A percentile compares a stretch with the other conserved stretches of the same genome.
These are phyloP conservation scores for Cercospora janseana DNA, from an alignment of 2,329 filamentous ascomycete genomes.

Conservation along the genomic window DNA sequence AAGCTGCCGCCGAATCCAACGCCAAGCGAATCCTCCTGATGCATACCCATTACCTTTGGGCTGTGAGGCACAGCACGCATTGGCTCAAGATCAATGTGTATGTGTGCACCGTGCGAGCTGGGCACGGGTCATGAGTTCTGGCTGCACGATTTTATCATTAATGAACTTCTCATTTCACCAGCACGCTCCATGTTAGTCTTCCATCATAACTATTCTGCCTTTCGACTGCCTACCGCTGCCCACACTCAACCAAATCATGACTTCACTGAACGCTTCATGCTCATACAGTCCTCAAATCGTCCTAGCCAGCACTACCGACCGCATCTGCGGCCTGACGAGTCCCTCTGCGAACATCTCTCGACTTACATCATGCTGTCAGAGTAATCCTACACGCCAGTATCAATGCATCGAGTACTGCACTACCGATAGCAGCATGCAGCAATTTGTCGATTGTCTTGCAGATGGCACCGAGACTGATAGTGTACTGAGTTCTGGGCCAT, in stretches of 20 bases:
- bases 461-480: background rate
- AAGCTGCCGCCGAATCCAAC: background rate
- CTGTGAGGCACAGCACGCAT: slow-evolving; percentile 1
- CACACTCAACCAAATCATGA: background rate
- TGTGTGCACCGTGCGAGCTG: too few relatives aligned
- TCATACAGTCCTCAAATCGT: background rate
- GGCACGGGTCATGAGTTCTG: too few relatives aligned
- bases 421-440: background rate
- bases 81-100: background rate
- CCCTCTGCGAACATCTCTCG: background rate
- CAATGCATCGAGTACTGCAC: background rate
- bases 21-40: background rate
- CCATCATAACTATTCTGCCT: background rate
- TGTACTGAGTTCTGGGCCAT: background rate
- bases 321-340: background rate
- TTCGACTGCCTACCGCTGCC: background rate
- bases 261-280: background rate
- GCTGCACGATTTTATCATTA: background rate
- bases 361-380: background rate
- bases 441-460: background rate
- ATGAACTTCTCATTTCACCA: background rate
- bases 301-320: background rate
- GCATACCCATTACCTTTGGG: background rate
- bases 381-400: background rate
- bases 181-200: background rate